Evolutionary conservation across 306 rosid genomes (phyloP).

Genomic region (Aeschynomene evenia): DNA sequence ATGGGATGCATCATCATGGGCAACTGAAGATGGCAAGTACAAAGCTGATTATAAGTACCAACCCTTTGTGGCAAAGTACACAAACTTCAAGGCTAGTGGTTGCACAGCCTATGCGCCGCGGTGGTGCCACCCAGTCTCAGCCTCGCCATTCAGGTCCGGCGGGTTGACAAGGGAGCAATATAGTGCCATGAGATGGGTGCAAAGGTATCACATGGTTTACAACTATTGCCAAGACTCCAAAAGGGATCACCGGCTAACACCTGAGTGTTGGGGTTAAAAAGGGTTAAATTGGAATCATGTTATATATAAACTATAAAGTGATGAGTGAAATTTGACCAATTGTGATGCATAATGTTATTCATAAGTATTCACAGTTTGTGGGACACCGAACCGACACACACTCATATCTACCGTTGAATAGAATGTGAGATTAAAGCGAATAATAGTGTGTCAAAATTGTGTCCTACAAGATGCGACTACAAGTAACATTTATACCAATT

Average conservation of each 20-base stretch:
- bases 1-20: conserved; percentile 99
- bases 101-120: conserved; percentile 72
- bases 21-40: conserved; percentile 97
- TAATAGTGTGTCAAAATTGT: too few species aligned
- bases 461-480: too few species aligned
- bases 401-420: too few species aligned
- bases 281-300: too few species aligned
- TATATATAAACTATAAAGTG: too few species aligned
- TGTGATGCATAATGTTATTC: too few species aligned
- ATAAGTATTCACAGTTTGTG: too few species aligned
- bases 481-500: too few species aligned
- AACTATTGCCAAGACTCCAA: conserved; percentile 78
- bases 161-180: conserved; percentile 63
- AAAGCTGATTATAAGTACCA: conserved; percentile 91
- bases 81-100: conserved; percentile 78
- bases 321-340: not conserved
- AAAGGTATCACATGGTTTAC: conserved; percentile 69
- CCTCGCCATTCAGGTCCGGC: conserved; percentile 74
- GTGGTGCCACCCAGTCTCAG: conserved; percentile 74
- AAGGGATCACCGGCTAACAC: conserved; percentile 88
- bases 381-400: too few species aligned
- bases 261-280: conserved; percentile 66
- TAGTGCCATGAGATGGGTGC: conserved; percentile 84
- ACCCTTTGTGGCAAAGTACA: conserved; percentile 81
- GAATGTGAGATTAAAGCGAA: too few species aligned